Evolutionary conservation across 2,329 filamentous ascomycete genomes (phyloP).

Genomic region (Hymenoscyphus linearis): DNA sequence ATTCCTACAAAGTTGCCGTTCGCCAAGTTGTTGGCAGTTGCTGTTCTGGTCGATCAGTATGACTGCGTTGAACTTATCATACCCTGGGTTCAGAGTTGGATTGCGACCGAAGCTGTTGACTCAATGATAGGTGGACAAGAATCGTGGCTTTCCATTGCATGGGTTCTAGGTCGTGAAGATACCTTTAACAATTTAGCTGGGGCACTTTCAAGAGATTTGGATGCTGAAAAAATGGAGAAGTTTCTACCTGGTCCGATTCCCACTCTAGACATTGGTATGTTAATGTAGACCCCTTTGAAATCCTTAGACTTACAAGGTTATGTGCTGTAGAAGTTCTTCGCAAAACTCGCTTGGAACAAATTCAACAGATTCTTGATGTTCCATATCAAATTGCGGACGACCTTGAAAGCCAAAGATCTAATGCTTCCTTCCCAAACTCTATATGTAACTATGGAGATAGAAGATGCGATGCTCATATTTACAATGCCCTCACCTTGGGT

Average conservation of each 20-base stretch:
- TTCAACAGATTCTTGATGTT: no score
- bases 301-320: no score
- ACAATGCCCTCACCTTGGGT: not conserved
- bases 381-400: no score
- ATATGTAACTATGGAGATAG: not conserved
- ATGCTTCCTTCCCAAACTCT: not conserved
- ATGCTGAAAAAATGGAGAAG: not conserved
- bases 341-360: no score
- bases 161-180: not conserved
- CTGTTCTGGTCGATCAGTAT: conserved; percentile 12
- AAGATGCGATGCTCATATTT: not conserved
- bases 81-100: conserved; percentile 9
- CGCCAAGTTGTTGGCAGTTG: conserved; percentile 4
- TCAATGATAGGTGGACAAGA: not conserved
- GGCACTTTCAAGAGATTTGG: not conserved
- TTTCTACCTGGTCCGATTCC: not conserved
- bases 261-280: not conserved
- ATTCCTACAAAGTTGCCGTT: conserved; percentile 5
- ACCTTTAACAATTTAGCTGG: not conserved
- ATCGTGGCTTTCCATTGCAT: not conserved
- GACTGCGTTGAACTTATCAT: conserved; percentile 7
- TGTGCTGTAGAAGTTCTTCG: no score
- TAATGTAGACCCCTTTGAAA: no score
- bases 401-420: no score
- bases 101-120: not conserved